Conservation (phyloP, 768 basidiomycete species). For the Peribolospora baueri region DNA sequence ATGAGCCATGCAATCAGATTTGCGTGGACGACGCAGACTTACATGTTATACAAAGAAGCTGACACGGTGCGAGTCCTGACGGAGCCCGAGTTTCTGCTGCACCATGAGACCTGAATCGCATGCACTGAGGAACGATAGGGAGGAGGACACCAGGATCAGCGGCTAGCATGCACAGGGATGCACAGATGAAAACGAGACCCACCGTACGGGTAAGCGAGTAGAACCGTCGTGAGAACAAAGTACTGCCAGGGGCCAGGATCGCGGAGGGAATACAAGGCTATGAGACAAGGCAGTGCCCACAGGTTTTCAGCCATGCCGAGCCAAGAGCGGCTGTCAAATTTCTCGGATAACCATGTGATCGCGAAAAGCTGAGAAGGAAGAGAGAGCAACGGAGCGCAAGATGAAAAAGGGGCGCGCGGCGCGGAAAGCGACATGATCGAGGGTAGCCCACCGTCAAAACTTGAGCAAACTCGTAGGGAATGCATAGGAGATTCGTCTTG, state of each 20-base stretch:
- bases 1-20: too few species aligned
- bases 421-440: too few species aligned
- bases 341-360: constrained; percentile 10
- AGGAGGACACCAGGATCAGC: background rate
- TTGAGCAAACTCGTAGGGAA: constrained; percentile 17
- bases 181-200: background rate
- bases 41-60: constrained; percentile 5
- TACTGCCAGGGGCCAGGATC: too few species aligned
- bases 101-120: constrained; percentile 20
- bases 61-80: constrained; percentile 20
- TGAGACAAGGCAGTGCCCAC: constrained; percentile 10
- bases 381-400: too few species aligned
- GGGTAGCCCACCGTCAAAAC: too few species aligned
- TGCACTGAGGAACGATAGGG: constrained; percentile 8
- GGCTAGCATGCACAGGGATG: background rate
- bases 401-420: too few species aligned
- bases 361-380: constrained; percentile 15
- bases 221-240: constrained; percentile 16
- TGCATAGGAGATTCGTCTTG: constrained; percentile 17
- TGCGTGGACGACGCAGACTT: too few species aligned
- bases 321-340: constrained; percentile 11
- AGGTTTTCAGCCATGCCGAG: constrained; percentile 14
- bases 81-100: constrained; percentile 14
- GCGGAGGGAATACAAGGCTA: too few species aligned
- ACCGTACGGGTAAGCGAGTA: constrained; percentile 17